Base-by-base conservation (phyloP, 1,284 basidiomycete genomes). In the Ustilago loliicola region DNA sequence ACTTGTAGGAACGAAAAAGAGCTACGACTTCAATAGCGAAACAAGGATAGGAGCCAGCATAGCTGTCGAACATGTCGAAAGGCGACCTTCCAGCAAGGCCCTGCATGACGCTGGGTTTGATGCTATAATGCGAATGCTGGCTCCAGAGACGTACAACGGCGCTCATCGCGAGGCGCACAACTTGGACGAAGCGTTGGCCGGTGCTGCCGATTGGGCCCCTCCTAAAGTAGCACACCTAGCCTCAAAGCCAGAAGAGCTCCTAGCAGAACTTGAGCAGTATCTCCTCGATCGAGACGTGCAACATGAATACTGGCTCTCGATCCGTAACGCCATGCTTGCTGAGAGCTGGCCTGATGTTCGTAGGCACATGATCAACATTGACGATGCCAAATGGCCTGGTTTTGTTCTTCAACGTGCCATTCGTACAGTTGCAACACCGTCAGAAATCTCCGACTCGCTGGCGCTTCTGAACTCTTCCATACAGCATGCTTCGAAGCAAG, bases 261-360 rank as follows among this genome's bases (percentile, higher is more conserved):
- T 36, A 2, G 3, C 19, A 11, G 25, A 23, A 23, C 47, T 76
- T 3, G 3, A 70, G 7, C 21, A 32, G 30, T 61, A 55, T 23
- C 53, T 76, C 2, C 2, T 0, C 2, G 13, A 45, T 9, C 36
- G n/a, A 1, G 17, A 52, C 7, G 25, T 54, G 8, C 45, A 50
- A 25, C 13, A 38, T 1, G 50, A 62, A 1, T 13, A 15, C 11
- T 72, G 66, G 19, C 53, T 77, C 9, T 29, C 68, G 5, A 32
- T 54, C 17, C 74, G 74, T 19, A 77, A 77, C n/a, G 69, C 74
- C 1, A 58, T 68, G 51, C 58, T 77, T 10, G 52, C 68, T 4
- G 34, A 55, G 9, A 65, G 64, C 60, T 77, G 74, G 74, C 40
- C 65, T 2, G 55, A 65, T 34, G 61, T 32, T 21, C 65, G 74